Base-by-base conservation (phyloP, 345 rosid genomes). In the Odontarrhena argentea region DNA sequence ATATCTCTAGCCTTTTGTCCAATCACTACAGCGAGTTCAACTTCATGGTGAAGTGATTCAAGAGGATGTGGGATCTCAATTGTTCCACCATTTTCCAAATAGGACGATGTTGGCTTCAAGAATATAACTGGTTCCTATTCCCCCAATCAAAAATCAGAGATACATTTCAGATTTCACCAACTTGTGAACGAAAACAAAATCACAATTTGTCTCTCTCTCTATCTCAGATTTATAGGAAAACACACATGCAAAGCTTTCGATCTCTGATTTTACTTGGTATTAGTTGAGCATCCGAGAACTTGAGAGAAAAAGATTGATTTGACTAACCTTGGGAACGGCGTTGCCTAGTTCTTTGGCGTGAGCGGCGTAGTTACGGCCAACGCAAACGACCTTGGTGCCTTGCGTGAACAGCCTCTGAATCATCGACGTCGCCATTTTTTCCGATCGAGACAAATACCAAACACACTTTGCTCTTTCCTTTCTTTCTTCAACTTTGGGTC, bases 311-410 rank as follows among this genome's bases (percentile, higher is more conserved):
- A 14, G 38, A 14, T 22, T 35, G 69, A 18, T 18, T 18, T 18
- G 22, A 18, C 22, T 18, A 18, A 87, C 98, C 92, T 88, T 88
- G 40, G 99, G 96, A 34, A 94, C 92, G 69, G 99, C 92, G 89
- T 94, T 91, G 76, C 97, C 99, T 40, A 94, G 93, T 26, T 94
- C 99, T 73, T 85, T 87, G 74, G 99, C 92, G 75, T 94, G 99
- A 36, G 99, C 97, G 45, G 87, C 89, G 76, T 94, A 94, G 88
- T 94, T 94, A 9, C 97, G 96, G 59, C 99, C 97, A 7, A 94
- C 97, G 77, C 85, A 96, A 48, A 94, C 88, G 81, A 94, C 88
- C 75, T 91, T 91, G 6, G 97, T 88, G 60, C 99, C 92, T 2
- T 75, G 74, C 76, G 74, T 78, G 5, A 87, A 81, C n/a, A 91